Conservation (phyloP, 2,329 filamentous ascomycete genomes). For the Ophioceras dolichostomum region DNA sequence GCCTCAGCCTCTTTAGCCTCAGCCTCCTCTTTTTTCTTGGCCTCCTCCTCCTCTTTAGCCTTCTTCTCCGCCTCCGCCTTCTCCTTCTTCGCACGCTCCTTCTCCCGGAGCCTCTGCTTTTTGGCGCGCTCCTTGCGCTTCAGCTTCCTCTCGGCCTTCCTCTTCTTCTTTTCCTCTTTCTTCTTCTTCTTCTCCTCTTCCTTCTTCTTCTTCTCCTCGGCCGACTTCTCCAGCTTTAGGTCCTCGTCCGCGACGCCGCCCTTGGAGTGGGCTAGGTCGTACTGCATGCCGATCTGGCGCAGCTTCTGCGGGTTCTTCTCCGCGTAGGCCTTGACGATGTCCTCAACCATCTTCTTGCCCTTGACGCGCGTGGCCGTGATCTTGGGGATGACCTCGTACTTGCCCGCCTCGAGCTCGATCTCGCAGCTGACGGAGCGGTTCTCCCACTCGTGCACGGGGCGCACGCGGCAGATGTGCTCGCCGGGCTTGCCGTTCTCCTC, state of each 20-base stretch:
- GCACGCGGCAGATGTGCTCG: slow-evolving; percentile 21
- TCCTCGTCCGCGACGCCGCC: slow-evolving; percentile 7
- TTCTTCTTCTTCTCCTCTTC: slow-evolving; percentile 2
- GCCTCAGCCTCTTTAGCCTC: slow-evolving; percentile 13
- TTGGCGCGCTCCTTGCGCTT: slow-evolving; percentile 10
- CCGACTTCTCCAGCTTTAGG: slow-evolving; percentile 2
- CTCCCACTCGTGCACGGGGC: slow-evolving; percentile 25
- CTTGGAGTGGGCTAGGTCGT: slow-evolving; percentile 44
- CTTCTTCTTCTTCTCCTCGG: slow-evolving; percentile 1
- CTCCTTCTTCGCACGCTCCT: slow-evolving; percentile 9
- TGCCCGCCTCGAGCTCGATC: slow-evolving; percentile 54
- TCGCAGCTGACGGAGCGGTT: slow-evolving; percentile 59
- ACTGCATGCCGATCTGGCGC: slow-evolving; percentile 43
- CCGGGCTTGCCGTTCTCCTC: slow-evolving; percentile 11
- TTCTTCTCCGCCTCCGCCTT: slow-evolving; percentile 11
- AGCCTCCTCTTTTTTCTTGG: slow-evolving; percentile 13
- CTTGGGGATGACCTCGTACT: slow-evolving; percentile 57
- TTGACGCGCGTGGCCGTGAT: slow-evolving; percentile 42
- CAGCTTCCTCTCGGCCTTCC: slow-evolving; percentile 15
- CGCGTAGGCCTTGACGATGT: slow-evolving; percentile 38
- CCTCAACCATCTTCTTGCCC: slow-evolving; percentile 36
- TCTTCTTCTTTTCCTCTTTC: slow-evolving; percentile 15
- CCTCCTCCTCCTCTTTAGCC: slow-evolving; percentile 10
- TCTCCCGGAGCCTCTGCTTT: no score
- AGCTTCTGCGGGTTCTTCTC: slow-evolving; percentile 49